Evolutionary conservation across 2,329 filamentous ascomycete genomes (phyloP), one percentile per base, ranked within the genome.

Genomic region (Tolypocladium amazonense): DNA sequence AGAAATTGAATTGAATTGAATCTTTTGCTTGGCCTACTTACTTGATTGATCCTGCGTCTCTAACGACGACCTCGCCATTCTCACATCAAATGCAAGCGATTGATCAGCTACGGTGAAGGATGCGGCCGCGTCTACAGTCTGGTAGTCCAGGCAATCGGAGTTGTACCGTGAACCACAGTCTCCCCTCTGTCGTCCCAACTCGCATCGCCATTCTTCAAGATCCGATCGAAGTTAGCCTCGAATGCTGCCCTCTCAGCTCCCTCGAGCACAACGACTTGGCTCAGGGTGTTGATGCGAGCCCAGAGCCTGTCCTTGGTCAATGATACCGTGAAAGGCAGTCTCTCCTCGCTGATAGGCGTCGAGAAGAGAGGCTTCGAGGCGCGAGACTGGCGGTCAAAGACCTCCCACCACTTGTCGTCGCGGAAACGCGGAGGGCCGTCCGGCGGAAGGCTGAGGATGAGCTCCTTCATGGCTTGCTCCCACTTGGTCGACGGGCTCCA

Each of bases 351-450:
- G 8, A 89, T 72, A 0, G 87, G 86, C 41, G 86, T 75, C 15
- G 82, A 79, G 68, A 90, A 90, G 37, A 73, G 67, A 0, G 77
- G 78, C 27, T 74, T 66, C 41, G 73, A 69, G 27, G 73, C 64
- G 58, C 80, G 75, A 8, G 81, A 70, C 66, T 88, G 84, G 14
- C 79, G 73, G 41, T 85, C 81, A 64, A 91, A 90, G 2, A 87
- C 80, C 18, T 81, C 69, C 62, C 79, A 79, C 88, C 88, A 91
- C 66, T 79, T 68, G 61, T 73, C 67, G 68, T 90, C 79, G 57
- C 88, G 81, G 73, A 90, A 90, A 18, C 88, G 82, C 33, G 83
- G 80, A 57, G 83, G 76, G 1, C 80, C 79, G 70, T 89, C 87
- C 37, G 63, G 62, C 5, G 81, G 75, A 30, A 81, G 75, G 64